Evolutionary conservation across 257 asterid genomes (phyloP).

Genomic region (Marsdenia floribunda): DNA sequence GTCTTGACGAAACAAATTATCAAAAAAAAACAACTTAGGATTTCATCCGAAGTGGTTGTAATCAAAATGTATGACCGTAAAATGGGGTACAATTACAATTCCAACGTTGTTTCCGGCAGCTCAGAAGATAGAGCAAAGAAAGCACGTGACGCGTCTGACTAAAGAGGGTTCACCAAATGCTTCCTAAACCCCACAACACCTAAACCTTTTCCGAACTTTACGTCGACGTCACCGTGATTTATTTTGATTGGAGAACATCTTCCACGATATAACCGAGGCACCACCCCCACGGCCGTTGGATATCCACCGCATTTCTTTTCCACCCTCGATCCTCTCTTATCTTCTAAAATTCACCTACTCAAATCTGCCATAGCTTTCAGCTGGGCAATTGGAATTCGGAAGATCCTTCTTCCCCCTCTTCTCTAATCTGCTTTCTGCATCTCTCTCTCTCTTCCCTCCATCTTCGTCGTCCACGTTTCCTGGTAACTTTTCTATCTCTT

Average conservation of each 20-base stretch:
- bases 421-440: constrained; percentile 1
- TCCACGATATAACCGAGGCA: constrained; percentile 34
- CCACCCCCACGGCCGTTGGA: constrained; percentile 27
- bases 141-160: not conserved
- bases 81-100: too few species aligned
- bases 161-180: not conserved
- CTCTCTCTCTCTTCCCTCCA: not conserved
- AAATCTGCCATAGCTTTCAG: constrained; percentile 8
- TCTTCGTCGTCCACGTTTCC: constrained; percentile 10
- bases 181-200: constrained; percentile 1
- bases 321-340: constrained; percentile 40
- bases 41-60: too few species aligned
- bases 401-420: constrained; percentile 15
- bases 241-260: constrained; percentile 16
- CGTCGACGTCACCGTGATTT: constrained; percentile 8
- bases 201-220: constrained; percentile 1
- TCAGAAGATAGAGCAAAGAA: not conserved
- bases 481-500: constrained; percentile 31
- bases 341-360: constrained; percentile 37
- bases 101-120: too few species aligned
- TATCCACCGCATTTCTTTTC: constrained; percentile 20
- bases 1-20: too few species aligned
- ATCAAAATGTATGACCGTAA: too few species aligned
- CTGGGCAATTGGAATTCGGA: not conserved
- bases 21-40: too few species aligned